Evolutionary conservation across 371 early-diverging fungal genomes (phyloP), one percentile per base, ranked within the genome.

Genomic region (Mucor irregularis): DNA sequence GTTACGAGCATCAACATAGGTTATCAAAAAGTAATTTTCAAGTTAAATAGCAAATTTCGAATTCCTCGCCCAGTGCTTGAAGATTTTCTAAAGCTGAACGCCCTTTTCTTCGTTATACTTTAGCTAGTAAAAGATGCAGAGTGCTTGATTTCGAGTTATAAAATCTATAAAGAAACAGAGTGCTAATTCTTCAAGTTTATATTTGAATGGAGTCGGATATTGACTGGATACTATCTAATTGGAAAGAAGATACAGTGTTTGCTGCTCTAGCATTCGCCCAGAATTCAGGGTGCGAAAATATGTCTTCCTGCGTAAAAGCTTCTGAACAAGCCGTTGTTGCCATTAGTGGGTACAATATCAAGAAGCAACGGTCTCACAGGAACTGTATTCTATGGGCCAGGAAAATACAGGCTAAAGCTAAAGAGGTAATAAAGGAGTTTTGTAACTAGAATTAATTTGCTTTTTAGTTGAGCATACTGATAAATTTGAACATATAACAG

Each of bases 261-360:
- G 19, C 39, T 38, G 39, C 4, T 38, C 39, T 38, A 38, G 39
- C 39, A 38, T 38, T 17, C 19, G 39, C 39, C 39, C 39, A 38
- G 39, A 17, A 38, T 38, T 38, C 39, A 38, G 39, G 39, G 39
- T 38, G 39, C 39, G 39, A 38, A 38, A 38, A 38, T 38, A 38
- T 38, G 39, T 38, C 39, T 38, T 38, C 39, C 39, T 38, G 39
- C 39, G 39, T 38, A 38, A 17, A 1, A 38, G 39, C 39, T 19
- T 38, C 19, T 38, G 17, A 38, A 38, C 39, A 38, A 38, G 39
- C 39, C 39, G 39, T 38, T 19, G 19, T 38, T 38, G 39, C 39
- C 19, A 38, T 38, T 38, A 21, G 39, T 38, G 39, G 17, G 39
- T 38, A 17, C 17, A 38, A 38, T 38, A 38, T 38, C 39, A 38